Conservation (phyloP, 345 rosid species). For the Cardamine resedifolia region DNA sequence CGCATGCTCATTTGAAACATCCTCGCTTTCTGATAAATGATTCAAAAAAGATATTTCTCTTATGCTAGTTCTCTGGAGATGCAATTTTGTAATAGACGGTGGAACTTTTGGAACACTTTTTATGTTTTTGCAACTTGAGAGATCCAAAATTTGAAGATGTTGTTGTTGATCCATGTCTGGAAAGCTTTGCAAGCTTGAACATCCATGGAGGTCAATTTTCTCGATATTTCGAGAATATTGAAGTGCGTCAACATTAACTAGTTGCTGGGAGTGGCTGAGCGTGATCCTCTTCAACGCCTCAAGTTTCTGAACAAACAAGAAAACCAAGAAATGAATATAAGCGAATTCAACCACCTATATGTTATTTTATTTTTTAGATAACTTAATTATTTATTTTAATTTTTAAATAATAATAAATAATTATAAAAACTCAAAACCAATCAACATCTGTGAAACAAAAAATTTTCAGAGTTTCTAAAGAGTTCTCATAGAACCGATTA, state of each 20-base stretch:
- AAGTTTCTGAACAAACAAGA: not conserved
- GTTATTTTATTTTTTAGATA: too few relatives aligned
- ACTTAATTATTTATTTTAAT: too few relatives aligned
- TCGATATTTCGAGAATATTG: not conserved
- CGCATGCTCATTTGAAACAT: too few relatives aligned
- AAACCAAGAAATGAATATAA: not conserved
- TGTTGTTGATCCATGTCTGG: not conserved
- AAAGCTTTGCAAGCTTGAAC: not conserved
- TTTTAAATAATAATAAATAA: too few relatives aligned
- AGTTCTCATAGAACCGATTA: too few relatives aligned
- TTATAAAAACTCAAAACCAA: too few relatives aligned
- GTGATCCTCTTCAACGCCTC: conserved; percentile 2
- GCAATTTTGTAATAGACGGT: not conserved
- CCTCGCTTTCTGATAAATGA: not conserved
- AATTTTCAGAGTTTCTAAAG: too few relatives aligned
- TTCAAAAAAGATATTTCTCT: not conserved
- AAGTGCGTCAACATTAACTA: not conserved
- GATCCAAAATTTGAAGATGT: not conserved
- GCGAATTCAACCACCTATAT: not conserved
- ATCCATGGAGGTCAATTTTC: not conserved
- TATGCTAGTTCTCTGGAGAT: not conserved
- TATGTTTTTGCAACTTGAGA: not conserved
- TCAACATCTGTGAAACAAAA: too few relatives aligned
- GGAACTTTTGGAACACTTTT: conserved; percentile 1
- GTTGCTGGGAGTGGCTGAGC: not conserved